Evolutionary conservation across 2,329 filamentous ascomycete species (phyloP).

Genomic region (Cercospora citrullina): DNA sequence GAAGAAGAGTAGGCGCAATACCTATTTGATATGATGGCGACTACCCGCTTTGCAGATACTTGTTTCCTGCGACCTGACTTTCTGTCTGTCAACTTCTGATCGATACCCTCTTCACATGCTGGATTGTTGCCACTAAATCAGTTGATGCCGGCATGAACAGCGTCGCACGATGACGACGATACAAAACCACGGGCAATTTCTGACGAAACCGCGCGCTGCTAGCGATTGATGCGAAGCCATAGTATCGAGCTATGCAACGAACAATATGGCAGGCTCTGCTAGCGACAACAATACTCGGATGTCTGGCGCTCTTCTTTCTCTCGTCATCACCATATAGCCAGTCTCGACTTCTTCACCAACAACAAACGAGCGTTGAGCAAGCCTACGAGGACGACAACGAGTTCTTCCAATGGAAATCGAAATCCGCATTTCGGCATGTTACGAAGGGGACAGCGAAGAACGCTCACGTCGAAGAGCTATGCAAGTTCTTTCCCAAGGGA

Average conservation of each 20-base stretch:
- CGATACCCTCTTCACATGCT: not conserved
- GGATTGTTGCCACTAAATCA: not conserved
- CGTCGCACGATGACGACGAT: not conserved
- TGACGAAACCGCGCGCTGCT: not conserved
- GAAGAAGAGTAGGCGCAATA: not conserved
- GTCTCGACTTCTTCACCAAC: not conserved
- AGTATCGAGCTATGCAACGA: not conserved
- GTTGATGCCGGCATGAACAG: not conserved
- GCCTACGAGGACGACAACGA: conserved; percentile 5
- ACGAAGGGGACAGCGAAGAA: conserved; percentile 13
- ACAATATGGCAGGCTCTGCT: conserved; percentile 16
- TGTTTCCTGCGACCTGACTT: no score
- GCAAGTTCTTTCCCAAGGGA: conserved; percentile 43
- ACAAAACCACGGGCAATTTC: not conserved
- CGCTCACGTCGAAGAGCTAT: conserved; percentile 37
- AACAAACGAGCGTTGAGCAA: not conserved
- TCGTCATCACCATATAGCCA: conserved; percentile 2
- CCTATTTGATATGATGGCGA: not conserved
- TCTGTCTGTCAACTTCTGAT: no score
- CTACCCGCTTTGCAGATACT: not conserved
- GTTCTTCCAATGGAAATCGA: conserved; percentile 28
- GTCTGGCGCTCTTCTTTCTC: conserved; percentile 2
- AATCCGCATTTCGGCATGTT: conserved; percentile 23
- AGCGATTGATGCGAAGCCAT: not conserved
- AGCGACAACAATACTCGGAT: conserved; percentile 1